These are phyloP conservation scores for Kodamaea jinghongensis DNA, from an alignment of 805 yeast genomes.

Conservation along the genomic window DNA sequence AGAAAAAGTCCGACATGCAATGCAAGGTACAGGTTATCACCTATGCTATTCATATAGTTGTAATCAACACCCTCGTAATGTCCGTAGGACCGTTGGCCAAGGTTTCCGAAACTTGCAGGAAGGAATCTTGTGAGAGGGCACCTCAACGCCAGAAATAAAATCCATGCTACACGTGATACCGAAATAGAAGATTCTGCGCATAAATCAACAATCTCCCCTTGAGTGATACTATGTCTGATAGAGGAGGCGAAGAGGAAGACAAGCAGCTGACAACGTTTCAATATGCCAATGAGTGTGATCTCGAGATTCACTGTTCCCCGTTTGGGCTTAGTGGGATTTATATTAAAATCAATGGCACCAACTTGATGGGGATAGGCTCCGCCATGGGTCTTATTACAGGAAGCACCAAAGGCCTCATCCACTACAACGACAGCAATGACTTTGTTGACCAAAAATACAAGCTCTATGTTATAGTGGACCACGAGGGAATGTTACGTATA, in stretches of 20 bases:
- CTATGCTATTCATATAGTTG: too few relatives aligned
- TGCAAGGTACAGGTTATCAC: too few relatives aligned
- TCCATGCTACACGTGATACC: too few relatives aligned
- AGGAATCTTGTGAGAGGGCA: too few relatives aligned
- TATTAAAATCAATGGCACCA: constrained; percentile 46
- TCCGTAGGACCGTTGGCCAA: too few relatives aligned
- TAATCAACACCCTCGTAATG: too few relatives aligned
- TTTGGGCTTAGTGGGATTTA: constrained; percentile 54
- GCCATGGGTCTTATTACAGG: constrained; percentile 59
- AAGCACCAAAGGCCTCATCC: constrained; percentile 45
- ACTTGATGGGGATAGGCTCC: constrained; percentile 53
- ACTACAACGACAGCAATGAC: constrained; percentile 48
- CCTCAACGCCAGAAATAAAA: too few relatives aligned
- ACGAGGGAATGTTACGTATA: constrained; percentile 44
- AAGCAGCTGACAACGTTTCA: constrained; percentile 28
- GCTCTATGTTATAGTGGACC: constrained; percentile 47
- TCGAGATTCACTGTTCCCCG: constrained; percentile 56
- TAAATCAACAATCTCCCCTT: too few relatives aligned
- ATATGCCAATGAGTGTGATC: constrained; percentile 49
- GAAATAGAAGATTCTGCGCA: too few relatives aligned
- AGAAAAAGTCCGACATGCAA: too few relatives aligned
- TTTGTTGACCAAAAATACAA: constrained; percentile 47
- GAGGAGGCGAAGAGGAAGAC: not conserved
- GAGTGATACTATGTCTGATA: not conserved
- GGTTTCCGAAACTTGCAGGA: too few relatives aligned